Evolutionary conservation across 1,139 yeast species (phyloP).

Genomic region (Pichia sp.): DNA sequence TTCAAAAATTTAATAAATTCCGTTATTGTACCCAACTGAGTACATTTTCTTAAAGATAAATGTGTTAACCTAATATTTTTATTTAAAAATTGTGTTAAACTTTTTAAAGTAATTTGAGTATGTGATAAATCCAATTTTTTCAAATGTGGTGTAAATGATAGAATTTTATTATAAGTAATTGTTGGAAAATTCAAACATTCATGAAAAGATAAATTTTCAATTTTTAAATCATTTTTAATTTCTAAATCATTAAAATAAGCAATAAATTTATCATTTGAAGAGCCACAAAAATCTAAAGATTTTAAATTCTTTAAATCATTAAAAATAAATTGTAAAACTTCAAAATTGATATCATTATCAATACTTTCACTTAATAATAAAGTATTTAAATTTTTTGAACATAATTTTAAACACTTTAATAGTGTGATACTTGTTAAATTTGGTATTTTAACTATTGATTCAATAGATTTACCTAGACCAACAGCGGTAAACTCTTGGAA

Average conservation of each 20-base stretch:
- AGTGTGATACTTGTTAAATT: constrained; percentile 79
- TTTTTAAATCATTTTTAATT: constrained; percentile 30
- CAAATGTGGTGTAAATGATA: constrained; percentile 53
- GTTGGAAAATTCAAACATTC: constrained; percentile 77
- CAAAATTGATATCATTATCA: constrained; percentile 70
- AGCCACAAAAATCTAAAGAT: constrained; percentile 85
- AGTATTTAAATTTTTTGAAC: constrained; percentile 63
- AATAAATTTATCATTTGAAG: constrained; percentile 60
- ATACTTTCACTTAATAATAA: constrained; percentile 81
- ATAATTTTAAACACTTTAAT: constrained; percentile 47
- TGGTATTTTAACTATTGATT: constrained; percentile 86
- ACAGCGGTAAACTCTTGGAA: constrained; percentile 86
- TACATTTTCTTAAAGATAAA: constrained; percentile 72
- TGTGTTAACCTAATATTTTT: constrained; percentile 59
- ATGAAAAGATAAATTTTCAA: constrained; percentile 66
- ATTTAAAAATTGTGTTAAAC: constrained; percentile 44
- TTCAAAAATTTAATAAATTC: constrained; percentile 64
- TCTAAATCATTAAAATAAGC: constrained; percentile 45
- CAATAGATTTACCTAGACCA: constrained; percentile 82
- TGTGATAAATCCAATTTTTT: constrained; percentile 75
- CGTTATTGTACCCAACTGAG: constrained; percentile 60
- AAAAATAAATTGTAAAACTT: constrained; percentile 53
- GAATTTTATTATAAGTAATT: constrained; percentile 46
- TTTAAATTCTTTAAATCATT: constrained; percentile 54
- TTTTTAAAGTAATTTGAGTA: constrained; percentile 62